Evolutionary conservation across 495 filamentous ascomycete species (phyloP), one percentile per base, ranked within the genome.

Genomic region (Aspergillus diversus): DNA sequence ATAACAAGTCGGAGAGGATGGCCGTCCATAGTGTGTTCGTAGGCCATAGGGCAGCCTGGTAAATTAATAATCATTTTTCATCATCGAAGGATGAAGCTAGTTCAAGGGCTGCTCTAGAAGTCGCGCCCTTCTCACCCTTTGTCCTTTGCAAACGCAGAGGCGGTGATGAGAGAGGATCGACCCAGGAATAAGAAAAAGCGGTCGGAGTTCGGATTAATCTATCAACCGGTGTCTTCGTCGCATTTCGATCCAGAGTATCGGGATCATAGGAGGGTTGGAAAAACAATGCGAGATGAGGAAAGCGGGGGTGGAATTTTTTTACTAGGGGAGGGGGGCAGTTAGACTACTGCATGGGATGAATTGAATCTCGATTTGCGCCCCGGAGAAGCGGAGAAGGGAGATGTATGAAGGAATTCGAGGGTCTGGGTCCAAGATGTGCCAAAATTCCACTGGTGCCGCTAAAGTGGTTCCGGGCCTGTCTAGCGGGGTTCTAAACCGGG

Each of bases 1-100:
- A 72, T 57, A 12, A 67, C 31, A 7, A 67, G 53, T 48, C 65
- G 61, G 31, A 49, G 53, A 2, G 65, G 57, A 50, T 57, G 39
- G 16, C 52, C 15, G 21, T 17, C 33, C 31, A 55, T 55, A 33
- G 33, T 55, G 50, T 55, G 33, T 27, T 27, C 21, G 21, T 27
- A 27, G 21, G 21, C 16, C 27, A 33, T 59, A 9, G n/a, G 39
- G 2, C 21, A 27, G 21, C 21, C 21, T 27, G 21, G 21, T 27
- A 27, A 27, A 27, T 27, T 27, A 27, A 27, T 27, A 27, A 27
- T 27, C 21, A 27, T 27, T 27, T 27, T 27, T 27, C 21, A 27
- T 27, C 21, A 27, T 27, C 21, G 21, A 27, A 27, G 21, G 21
- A 27, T 27, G 21, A 27, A 27, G 21, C 21, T 27, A 27, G 21